These are phyloP conservation scores for Glycine soja DNA, from an alignment of 306 rosid species.

Conservation along the genomic window DNA sequence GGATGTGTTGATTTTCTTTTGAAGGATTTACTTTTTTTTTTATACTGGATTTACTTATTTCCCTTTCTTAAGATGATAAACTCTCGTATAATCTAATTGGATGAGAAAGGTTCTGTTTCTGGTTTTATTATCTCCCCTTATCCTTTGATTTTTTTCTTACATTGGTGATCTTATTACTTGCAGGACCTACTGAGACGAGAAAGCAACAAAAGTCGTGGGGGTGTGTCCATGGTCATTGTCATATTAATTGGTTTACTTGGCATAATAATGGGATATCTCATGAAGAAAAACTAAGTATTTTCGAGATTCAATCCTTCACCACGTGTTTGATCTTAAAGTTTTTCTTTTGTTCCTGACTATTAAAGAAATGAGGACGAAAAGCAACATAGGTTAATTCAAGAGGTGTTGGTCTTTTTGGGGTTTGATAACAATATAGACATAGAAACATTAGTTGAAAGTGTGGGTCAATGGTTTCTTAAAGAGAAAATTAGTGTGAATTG, in stretches of 20 bases:
- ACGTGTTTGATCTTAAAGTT: slow-evolving; percentile 46
- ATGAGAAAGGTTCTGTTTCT: no score
- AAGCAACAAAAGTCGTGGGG: slow-evolving; percentile 64
- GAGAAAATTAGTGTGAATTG: slow-evolving; percentile 46
- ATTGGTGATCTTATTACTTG: slow-evolving; percentile 40
- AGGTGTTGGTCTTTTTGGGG: slow-evolving; percentile 36
- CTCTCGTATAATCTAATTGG: no score
- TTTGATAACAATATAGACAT: slow-evolving; percentile 55
- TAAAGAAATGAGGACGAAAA: slow-evolving; percentile 59
- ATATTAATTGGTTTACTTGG: slow-evolving; percentile 71
- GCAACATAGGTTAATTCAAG: slow-evolving; percentile 56
- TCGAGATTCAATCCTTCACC: slow-evolving; percentile 40
- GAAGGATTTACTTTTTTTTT: no score
- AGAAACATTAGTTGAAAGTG: slow-evolving; percentile 52
- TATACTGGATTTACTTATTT: no score
- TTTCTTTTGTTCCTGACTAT: slow-evolving; percentile 49
- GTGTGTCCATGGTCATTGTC: slow-evolving; percentile 67
- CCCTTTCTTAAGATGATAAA: no score
- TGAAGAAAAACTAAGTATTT: slow-evolving; percentile 66
- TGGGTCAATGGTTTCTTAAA: slow-evolving; percentile 54
- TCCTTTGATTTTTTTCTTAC: neutral
- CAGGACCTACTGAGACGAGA: slow-evolving; percentile 85
- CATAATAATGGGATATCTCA: slow-evolving; percentile 72
- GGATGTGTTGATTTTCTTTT: no score
- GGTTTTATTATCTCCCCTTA: no score